Evolutionary conservation across 352 stramenopile species (phyloP).

Genomic region (Plasmopara halstedii): DNA sequence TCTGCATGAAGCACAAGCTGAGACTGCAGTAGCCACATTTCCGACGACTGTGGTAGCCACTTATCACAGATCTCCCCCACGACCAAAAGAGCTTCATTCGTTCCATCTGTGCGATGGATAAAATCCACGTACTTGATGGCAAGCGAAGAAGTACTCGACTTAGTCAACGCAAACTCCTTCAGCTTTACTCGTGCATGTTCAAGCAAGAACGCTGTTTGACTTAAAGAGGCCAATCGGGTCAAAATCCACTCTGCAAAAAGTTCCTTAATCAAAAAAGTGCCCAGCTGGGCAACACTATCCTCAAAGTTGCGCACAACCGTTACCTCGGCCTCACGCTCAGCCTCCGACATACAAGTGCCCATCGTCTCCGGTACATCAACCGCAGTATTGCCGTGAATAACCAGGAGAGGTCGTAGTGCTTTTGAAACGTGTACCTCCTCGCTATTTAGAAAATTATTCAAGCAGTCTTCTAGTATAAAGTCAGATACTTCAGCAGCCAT

Average conservation of each 20-base stretch:
- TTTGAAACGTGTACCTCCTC: slow-evolving; percentile 48
- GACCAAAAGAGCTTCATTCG: slow-evolving; percentile 31
- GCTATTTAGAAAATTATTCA: slow-evolving; percentile 46
- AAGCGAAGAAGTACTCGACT: slow-evolving; percentile 21
- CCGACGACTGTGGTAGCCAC: slow-evolving; percentile 24
- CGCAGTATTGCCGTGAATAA: slow-evolving; percentile 4
- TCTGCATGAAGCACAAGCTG: slow-evolving; percentile 60
- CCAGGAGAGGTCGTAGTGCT: slow-evolving; percentile 44
- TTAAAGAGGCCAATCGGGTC: slow-evolving; percentile 32
- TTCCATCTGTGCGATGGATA: slow-evolving; percentile 58
- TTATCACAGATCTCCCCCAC: slow-evolving; percentile 36
- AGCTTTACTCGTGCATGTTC: slow-evolving; percentile 50
- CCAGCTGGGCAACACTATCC: slow-evolving; percentile 34
- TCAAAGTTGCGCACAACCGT: slow-evolving; percentile 51
- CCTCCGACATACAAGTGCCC: slow-evolving; percentile 19
- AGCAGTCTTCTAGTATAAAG: slow-evolving; percentile 58
- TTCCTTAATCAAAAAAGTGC: slow-evolving; percentile 47
- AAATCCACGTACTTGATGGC: slow-evolving; percentile 60
- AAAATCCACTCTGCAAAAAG: slow-evolving; percentile 63
- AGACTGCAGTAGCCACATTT: slow-evolving; percentile 63
- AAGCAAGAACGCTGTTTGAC: slow-evolving; percentile 38
- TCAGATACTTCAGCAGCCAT: slow-evolving; percentile 60
- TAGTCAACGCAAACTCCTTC: slow-evolving; percentile 33
- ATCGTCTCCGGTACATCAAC: slow-evolving; percentile 14
- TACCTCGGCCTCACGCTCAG: slow-evolving; percentile 36